These are phyloP conservation scores for Raddia guianensis DNA, from an alignment of 176 grass and related monocot species.

Conservation along the genomic window DNA sequence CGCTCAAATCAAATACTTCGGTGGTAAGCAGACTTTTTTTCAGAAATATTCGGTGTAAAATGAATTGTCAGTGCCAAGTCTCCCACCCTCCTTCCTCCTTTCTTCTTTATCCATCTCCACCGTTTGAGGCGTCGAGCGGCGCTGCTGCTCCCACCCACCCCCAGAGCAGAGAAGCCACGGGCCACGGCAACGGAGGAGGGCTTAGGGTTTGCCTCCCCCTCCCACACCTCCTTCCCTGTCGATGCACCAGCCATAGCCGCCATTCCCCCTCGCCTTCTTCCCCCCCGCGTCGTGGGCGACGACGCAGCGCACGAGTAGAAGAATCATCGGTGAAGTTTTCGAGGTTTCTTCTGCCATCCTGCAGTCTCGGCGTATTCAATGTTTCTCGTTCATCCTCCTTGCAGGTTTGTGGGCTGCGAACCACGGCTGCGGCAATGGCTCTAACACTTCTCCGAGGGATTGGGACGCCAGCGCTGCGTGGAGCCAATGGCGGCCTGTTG, in stretches of 20 bases:
- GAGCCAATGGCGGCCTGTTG: slow-evolving; percentile 36
- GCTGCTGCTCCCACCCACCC: neutral
- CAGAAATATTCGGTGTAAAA: too few species aligned
- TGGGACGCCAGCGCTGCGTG: slow-evolving; percentile 29
- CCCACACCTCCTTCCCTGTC: too few species aligned
- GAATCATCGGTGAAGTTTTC: neutral
- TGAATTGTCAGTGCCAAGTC: too few species aligned
- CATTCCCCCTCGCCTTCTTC: too few species aligned
- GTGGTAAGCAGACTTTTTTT: too few species aligned
- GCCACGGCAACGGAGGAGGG: neutral
- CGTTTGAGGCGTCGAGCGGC: too few species aligned
- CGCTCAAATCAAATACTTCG: too few species aligned
- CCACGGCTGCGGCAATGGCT: slow-evolving; percentile 45
- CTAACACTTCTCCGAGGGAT: slow-evolving; percentile 67
- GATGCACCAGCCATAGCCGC: too few species aligned
- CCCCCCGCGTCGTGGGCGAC: too few species aligned
- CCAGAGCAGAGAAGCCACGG: neutral
- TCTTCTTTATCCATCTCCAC: neutral
- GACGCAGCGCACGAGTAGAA: too few species aligned
- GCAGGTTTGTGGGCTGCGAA: neutral
- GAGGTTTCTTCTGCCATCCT: neutral
- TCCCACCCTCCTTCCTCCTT: too few species aligned
- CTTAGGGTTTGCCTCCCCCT: neutral
- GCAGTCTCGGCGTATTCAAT: neutral
- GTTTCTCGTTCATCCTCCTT: neutral